phyloP scores from a whole-genome alignment of 495 filamentous ascomycete genomes.

The Neurospora sp. region DNA sequence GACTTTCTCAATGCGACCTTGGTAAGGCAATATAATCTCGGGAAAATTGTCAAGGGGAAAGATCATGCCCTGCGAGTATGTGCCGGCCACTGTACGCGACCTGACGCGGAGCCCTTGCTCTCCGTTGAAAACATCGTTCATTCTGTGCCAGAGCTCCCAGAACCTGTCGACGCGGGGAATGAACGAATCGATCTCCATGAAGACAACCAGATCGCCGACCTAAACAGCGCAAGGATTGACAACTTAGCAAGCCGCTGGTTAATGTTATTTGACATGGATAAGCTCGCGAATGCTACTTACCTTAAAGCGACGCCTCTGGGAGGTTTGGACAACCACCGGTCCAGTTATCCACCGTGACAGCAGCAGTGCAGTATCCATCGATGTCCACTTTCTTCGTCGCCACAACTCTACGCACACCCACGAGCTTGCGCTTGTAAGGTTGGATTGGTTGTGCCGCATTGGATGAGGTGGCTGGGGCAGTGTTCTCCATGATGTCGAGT shows the following conservation, averaged over 20 bases:
- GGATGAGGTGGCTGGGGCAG: background rate
- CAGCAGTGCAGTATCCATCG: background rate
- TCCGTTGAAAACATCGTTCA: background rate
- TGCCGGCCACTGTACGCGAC: background rate
- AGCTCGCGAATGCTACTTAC: background rate
- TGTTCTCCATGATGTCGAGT: background rate
- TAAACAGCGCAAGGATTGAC: background rate
- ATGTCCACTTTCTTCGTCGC: background rate
- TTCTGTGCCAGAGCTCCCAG: slow-evolving; percentile 3
- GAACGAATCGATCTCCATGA: slow-evolving; percentile 16
- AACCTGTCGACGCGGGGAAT: slow-evolving; percentile 5
- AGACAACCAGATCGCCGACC: slow-evolving; percentile 13
- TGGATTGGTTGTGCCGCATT: background rate
- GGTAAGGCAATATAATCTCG: slow-evolving; percentile 5
- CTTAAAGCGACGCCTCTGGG: background rate
- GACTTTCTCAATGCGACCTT: background rate
- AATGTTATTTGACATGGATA: background rate
- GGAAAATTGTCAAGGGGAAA: slow-evolving; percentile 4
- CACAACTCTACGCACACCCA: background rate
- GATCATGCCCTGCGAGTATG: slow-evolving; percentile 13
- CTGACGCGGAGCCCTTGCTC: slow-evolving; percentile 5
- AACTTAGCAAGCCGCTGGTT: background rate
- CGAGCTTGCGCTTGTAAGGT: background rate
- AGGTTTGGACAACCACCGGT: background rate
- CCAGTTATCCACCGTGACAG: background rate